Evolutionary conservation across 2,329 filamentous ascomycete genomes (phyloP), one percentile per base, ranked within the genome.

Genomic region (Pestalotiopsis sp.): DNA sequence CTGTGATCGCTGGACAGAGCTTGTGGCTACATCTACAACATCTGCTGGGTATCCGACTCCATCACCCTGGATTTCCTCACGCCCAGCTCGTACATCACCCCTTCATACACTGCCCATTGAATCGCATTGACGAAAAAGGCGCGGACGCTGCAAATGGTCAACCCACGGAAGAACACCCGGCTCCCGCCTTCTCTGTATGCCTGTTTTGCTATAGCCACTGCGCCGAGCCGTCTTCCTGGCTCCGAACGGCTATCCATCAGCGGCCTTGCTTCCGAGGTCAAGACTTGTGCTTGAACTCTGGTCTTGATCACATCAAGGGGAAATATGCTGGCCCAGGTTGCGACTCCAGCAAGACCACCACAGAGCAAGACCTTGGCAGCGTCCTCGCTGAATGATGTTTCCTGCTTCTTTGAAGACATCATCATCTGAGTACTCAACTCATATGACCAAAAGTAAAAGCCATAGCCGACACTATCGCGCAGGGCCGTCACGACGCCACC

Each of bases 401-500:
- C 48, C 17, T 20, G 52, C 20, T 66, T 62, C 26, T 35, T 35
- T n/a, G 64, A 52, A 44, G 80, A 80, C 20, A 82, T 81, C 78
- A 89, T 83, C 66, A 83, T 81, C 44, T 88, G 85, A 70, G 91
- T 93, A 71, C 85, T 88, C 68, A 94, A 82, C 79, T 97, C 92
- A 76, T 98, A 98, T 1, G 92, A 91, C 92, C 92, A 97, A 78
- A 98, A 98, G 77, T 98, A 98, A 79, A 98, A 98, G 0, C 94
- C 95, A 80, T 98, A 98, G n/a, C 95, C 95, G 66, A 98, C 87
- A 68, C 91, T 91, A 79, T 98, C 95, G 63, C 95, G 86, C 55
- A 95, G 77, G 65, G 91, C 93, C 0, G 95, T 98, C 17, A 98
- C 89, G 0, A 82, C 84, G 22, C 95, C 95, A 22, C 94, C 95